Percentiles rank a stretch among this genome's conserved stretches.
phyloP scores from a whole-genome alignment of 176 grass and related monocot genomes.

The Canna indica region DNA sequence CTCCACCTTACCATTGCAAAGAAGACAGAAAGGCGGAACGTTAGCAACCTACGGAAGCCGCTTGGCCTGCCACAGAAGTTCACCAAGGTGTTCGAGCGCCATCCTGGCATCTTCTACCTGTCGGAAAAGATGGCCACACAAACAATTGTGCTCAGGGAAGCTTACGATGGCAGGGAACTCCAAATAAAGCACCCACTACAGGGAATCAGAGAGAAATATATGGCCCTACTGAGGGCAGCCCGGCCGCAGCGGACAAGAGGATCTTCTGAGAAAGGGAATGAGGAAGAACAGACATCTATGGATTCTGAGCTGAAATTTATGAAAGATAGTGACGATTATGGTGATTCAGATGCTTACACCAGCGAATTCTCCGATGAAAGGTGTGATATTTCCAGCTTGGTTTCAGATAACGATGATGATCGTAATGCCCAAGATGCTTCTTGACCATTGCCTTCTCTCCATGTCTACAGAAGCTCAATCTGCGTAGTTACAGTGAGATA shows the following conservation, averaged over 20 bases:
- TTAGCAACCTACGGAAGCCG: slow-evolving; percentile 69
- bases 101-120: slow-evolving; percentile 63
- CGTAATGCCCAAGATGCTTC: neutral
- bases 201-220: slow-evolving; percentile 54
- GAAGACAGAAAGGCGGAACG: slow-evolving; percentile 51
- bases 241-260: slow-evolving; percentile 22
- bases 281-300: neutral
- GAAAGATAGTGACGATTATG: neutral
- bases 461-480: neutral
- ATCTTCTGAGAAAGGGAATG: neutral
- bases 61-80: slow-evolving; percentile 72
- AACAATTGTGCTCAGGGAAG: slow-evolving; percentile 61
- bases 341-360: neutral
- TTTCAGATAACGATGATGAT: neutral
- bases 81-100: slow-evolving; percentile 80
- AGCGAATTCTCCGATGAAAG: neutral
- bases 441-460: neutral
- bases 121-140: slow-evolving; percentile 51
- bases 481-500: neutral
- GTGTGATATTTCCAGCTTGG: neutral
- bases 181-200: slow-evolving; percentile 44
- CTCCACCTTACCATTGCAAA: slow-evolving; percentile 62
- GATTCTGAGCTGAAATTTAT: neutral
- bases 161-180: slow-evolving; percentile 39
- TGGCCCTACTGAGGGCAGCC: slow-evolving; percentile 31